Conservation (phyloP, 2,329 filamentous ascomycete species). For the Periconia digitata region DNA sequence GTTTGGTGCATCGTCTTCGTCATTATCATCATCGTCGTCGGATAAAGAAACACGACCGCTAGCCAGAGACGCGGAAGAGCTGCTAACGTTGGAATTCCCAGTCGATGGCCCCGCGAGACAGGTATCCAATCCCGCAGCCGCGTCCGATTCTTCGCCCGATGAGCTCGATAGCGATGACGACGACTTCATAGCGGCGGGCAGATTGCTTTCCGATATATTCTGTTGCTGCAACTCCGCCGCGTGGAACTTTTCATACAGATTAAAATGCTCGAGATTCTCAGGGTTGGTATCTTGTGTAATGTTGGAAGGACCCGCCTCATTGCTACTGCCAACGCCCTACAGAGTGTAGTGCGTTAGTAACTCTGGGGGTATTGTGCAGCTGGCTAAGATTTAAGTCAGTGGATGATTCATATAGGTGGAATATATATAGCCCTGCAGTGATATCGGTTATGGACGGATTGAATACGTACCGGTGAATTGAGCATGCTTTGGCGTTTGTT, state of each 20-base stretch:
- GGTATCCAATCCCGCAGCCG: conserved; percentile 5
- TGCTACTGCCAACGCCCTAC: conserved; percentile 23
- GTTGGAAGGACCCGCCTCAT: conserved; percentile 13
- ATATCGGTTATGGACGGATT: conserved; percentile 12
- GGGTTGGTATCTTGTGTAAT: conserved; percentile 10
- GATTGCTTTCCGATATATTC: conserved; percentile 16
- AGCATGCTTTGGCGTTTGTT: conserved; percentile 94
- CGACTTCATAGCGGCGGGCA: conserved; percentile 17
- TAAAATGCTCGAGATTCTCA: conserved; percentile 12
- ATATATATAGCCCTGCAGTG: conserved; percentile 26
- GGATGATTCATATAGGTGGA: conserved; percentile 22
- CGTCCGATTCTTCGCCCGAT: conserved; percentile 5
- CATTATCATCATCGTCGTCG: conserved; percentile 5
- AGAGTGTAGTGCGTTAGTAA: conserved; percentile 43
- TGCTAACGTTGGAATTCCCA: background rate
- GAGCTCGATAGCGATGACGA: conserved; percentile 13
- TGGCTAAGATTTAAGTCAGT: conserved; percentile 44
- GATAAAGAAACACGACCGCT: conserved; percentile 7
- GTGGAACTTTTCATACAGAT: conserved; percentile 11
- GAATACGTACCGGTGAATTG: conserved; percentile 85
- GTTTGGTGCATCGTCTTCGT: background rate
- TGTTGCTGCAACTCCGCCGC: conserved; percentile 14
- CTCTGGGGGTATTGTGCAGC: conserved; percentile 55
- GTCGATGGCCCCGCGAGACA: background rate
- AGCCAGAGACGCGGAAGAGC: background rate